These are phyloP conservation scores for Erodium trifolium DNA, from an alignment of 441 rosid genomes.

Conservation along the genomic window DNA sequence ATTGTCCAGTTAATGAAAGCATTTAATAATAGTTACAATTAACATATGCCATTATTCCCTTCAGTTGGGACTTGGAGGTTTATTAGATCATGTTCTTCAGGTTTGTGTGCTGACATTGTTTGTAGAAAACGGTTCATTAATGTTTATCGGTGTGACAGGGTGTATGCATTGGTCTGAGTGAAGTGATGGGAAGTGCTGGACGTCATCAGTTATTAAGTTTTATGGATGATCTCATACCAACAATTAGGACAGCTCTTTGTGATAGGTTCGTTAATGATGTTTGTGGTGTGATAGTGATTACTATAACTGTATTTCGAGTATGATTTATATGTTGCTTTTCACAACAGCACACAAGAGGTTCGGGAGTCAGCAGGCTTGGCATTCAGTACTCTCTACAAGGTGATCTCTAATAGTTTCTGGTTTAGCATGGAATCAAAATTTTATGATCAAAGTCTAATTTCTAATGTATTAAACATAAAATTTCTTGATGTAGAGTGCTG, in stretches of 20 bases:
- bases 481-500: conserved; percentile 69
- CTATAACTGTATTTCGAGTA: conserved; percentile 4
- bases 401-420: conserved; percentile 24
- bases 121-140: not conserved
- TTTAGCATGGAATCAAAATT: conserved; percentile 3
- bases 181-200: conserved; percentile 99
- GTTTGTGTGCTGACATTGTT: not conserved
- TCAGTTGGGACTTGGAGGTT: not conserved
- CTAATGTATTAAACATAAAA: not conserved
- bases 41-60: not conserved
- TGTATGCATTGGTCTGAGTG: conserved; percentile 97
- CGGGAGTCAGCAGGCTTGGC: conserved; percentile 99
- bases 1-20: not conserved
- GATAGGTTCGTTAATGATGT: conserved; percentile 53
- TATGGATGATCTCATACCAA: conserved; percentile 94
- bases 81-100: not conserved
- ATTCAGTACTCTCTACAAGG: conserved; percentile 98
- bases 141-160: conserved; percentile 44
- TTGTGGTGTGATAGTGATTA: conserved; percentile 15
- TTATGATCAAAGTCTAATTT: conserved; percentile 4
- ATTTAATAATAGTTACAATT: not conserved
- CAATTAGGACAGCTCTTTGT: conserved; percentile 95
- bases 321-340: conserved; percentile 14
- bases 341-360: conserved; percentile 71
- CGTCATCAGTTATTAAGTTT: conserved; percentile 86